Base-by-base conservation (phyloP, 306 rosid species). In the Ochetophila trinervis region DNA sequence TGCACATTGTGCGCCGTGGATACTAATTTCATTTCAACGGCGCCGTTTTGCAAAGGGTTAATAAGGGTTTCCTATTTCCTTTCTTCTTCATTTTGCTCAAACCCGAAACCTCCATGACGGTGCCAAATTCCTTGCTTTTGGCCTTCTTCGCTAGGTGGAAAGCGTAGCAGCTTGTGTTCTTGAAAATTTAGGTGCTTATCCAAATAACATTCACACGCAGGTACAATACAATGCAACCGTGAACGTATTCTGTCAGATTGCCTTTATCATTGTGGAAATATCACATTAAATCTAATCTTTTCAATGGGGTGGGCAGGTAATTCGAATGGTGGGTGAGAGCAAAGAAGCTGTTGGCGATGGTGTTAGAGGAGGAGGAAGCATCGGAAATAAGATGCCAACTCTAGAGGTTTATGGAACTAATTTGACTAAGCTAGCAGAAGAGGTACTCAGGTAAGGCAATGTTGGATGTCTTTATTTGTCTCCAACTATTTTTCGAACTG, bases 281-380 rank as follows among this genome's bases (percentile, higher is more conserved):
- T 47, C 50, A 34, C 36, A 9, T 54, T n/a, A 18, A n/a, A n/a
- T n/a, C n/a, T n/a, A 17, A 10, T n/a, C 24, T 24, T 21, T 59
- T 53, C 35, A 23, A 47, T 71, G 70, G 55, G 57, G 61, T 23
- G 65, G 69, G 66, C 73, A 93, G 99, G 99, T 93, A 74, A 93
- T 90, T 79, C 97, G 99, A 65, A 93, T 93, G 99, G 97, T 93
- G 52, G 99, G 99, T 77, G 97, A 90, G 99, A 90, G 96, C 84
- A 82, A 94, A 5, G 99, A 93, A 71, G 91, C 86, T 74, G 97
- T 87, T 70, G 85, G 88, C 53, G 93, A 95, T 54, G 85, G 91
- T 70, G 95, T 88, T 76, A 96, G 95, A 45, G 85, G 89, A n/a
- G n/a, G n/a, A 66, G 92, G 93, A 71, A 84, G 84, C 82, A 87